These are phyloP conservation scores for Xylariaceae sp. DNA, from an alignment of 2,329 filamentous ascomycete genomes.

Conservation along the genomic window DNA sequence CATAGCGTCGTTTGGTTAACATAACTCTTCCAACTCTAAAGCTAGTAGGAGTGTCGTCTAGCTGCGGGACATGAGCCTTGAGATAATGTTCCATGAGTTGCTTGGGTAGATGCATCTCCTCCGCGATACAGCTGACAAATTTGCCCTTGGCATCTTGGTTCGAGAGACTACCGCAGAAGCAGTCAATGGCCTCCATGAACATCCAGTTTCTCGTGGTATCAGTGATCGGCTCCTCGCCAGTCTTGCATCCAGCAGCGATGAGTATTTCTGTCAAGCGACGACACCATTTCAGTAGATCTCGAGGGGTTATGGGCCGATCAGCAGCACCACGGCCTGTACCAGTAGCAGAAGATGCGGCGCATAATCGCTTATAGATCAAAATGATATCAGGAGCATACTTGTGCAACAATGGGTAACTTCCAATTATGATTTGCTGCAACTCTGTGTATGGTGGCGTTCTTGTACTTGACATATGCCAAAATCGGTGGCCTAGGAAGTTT, in stretches of 20 bases:
- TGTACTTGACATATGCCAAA: constrained; percentile 79
- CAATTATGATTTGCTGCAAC: constrained; percentile 67
- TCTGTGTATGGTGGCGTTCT: constrained; percentile 64
- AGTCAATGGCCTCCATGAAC: constrained; percentile 90
- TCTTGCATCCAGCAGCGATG: constrained; percentile 55
- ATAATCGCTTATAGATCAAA: constrained; percentile 53
- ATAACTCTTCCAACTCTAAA: constrained; percentile 64
- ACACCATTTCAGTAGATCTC: constrained; percentile 89
- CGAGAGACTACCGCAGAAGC: constrained; percentile 79
- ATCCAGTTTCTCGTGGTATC: constrained; percentile 74
- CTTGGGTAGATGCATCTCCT: constrained; percentile 81
- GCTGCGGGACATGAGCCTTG: constrained; percentile 64
- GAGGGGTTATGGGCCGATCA: constrained; percentile 49
- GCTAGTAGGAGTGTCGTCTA: constrained; percentile 56
- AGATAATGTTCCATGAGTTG: constrained; percentile 78
- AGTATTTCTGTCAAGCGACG: constrained; percentile 68
- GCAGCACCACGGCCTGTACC: constrained; percentile 33
- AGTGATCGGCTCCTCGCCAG: constrained; percentile 65
- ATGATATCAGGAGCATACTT: constrained; percentile 59
- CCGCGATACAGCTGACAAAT: constrained; percentile 69
- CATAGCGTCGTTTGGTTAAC: constrained; percentile 56
- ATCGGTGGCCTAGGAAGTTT: constrained; percentile 73
- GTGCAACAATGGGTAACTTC: constrained; percentile 66
- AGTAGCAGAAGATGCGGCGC: constrained; percentile 37
- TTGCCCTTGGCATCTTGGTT: constrained; percentile 56